A percentile compares a stretch with the other conserved stretches of the same genome.
Conservation (phyloP, 768 basidiomycete species). For the Daedalea quercina region DNA sequence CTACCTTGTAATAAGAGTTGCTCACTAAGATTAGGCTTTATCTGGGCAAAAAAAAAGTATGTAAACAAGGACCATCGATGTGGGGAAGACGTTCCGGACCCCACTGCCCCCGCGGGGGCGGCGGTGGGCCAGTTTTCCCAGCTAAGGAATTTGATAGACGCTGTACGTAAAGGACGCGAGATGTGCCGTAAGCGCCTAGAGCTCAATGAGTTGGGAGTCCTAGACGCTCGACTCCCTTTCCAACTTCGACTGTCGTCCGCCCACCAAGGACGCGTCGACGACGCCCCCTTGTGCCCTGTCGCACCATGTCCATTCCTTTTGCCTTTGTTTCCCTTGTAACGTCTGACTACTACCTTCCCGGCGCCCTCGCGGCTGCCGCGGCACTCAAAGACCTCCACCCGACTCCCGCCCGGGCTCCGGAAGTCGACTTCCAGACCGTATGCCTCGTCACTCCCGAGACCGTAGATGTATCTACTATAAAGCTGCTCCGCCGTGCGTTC, state of each 20-base stretch:
- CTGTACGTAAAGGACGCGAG: neutral
- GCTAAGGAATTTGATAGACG: neutral
- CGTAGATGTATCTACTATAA: conserved; percentile 77
- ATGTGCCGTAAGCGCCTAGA: neutral
- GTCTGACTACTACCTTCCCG: conserved; percentile 88
- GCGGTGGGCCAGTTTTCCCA: neutral
- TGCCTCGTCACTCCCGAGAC: conserved; percentile 94
- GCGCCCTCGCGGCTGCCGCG: conserved; percentile 80
- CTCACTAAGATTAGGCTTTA: too few relatives aligned
- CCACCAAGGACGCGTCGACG: conserved; percentile 10
- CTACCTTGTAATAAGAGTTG: too few relatives aligned
- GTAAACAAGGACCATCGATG: neutral
- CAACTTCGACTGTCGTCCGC: conserved; percentile 1
- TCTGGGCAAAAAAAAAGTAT: too few relatives aligned
- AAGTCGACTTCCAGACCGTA: conserved; percentile 71
- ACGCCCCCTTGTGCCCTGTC: conserved; percentile 11
- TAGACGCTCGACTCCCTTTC: neutral
- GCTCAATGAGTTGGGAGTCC: neutral
- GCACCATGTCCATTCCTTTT: conserved; percentile 55
- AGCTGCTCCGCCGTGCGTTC: conserved; percentile 71
- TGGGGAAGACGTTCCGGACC: neutral
- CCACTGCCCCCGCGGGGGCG: neutral
- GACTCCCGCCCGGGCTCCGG: conserved; percentile 45
- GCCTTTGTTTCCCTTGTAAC: conserved; percentile 92
- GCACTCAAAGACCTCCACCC: conserved; percentile 80